Base-by-base conservation (phyloP, 108 stramenopile genomes). In the Nitzschia putrida region DNA sequence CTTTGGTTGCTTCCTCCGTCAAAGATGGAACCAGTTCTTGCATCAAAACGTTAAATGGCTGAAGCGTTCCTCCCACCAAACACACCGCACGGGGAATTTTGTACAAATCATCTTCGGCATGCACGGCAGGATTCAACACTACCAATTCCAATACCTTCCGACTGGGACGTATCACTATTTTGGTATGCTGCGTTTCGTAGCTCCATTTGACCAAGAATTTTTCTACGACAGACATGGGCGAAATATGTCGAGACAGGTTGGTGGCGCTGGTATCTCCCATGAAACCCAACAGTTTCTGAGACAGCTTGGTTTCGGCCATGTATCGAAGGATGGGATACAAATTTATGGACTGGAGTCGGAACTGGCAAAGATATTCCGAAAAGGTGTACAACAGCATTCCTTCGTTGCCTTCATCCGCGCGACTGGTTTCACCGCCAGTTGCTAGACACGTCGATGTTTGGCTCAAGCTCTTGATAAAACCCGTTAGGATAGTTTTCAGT, bases 51-150 rank as follows among this genome's bases (percentile, higher is more conserved):
- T 70, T 84, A 50, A 96, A 84, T 4, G 99, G 99, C 52, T 89
- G 89, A 56, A 99, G 83, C 25, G 99, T 99, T 43, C 99, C 99
- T 37, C 99, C 99, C 40, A 97, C 94, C 52, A 99, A 81, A 12
- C 97, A 86, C 8, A 99, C 80, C 11, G 97, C 92, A 72, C 91
- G 83, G 0, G 96, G 90, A 76, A 96, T 79, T 2, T 77, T 61
- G 20, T 96, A 66, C 26, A 99, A 79, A 20, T 74, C 74, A 72
- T 88, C 74, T 38, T 78, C 57, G 49, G 97, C 88, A 57, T 85
- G 84, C 6, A 79, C 75, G 16, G 94, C 81, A 11, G 98, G 95
- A 66, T 98, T 82, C 44, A 99, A 81, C 69, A 97, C 83, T 14
- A 94, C 82, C 74, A 88, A 98, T 25, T 61, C 87, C 39, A 69